Evolutionary conservation across 1,284 basidiomycete genomes (phyloP).

Genomic region (Tylopilus sp.): DNA sequence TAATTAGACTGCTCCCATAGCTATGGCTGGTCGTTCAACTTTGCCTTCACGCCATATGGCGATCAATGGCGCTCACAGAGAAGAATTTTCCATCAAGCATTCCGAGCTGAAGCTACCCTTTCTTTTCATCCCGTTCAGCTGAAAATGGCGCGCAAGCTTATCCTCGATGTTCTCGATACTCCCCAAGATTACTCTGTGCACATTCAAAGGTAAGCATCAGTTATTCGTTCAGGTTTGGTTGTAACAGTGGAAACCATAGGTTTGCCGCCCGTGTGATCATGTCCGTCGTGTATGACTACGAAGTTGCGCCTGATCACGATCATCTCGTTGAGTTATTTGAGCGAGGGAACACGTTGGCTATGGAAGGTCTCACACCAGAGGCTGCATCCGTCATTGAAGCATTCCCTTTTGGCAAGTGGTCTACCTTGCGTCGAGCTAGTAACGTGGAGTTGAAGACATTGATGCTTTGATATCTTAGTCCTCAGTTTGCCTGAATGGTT

Average conservation of each 20-base stretch:
- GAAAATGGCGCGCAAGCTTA: conserved; percentile 30
- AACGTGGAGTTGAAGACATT: not conserved
- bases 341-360: conserved; percentile 21
- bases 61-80: conserved; percentile 37
- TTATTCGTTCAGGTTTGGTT: too few relatives aligned
- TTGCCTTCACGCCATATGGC: conserved; percentile 31
- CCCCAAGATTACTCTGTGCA: conserved; percentile 31
- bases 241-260: conserved; percentile 8
- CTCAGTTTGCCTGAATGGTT: conserved; percentile 39
- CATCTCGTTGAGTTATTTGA: conserved; percentile 32
- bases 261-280: conserved; percentile 35
- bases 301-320: conserved; percentile 25
- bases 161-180: conserved; percentile 26
- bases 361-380: conserved; percentile 33
- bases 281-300: conserved; percentile 41
- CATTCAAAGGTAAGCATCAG: conserved; percentile 24
- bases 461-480: conserved; percentile 16
- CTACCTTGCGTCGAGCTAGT: not conserved
- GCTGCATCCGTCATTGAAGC: conserved; percentile 19
- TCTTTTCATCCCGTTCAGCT: conserved; percentile 32
- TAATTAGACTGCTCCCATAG: conserved; percentile 21
- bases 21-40: conserved; percentile 37
- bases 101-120: conserved; percentile 31
- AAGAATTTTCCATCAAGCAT: conserved; percentile 41
- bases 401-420: conserved; percentile 35